A percentile compares a stretch with the other conserved stretches of the same genome.
Evolutionary conservation across 805 yeast species (phyloP).

Genomic region (Candida succiphila): DNA sequence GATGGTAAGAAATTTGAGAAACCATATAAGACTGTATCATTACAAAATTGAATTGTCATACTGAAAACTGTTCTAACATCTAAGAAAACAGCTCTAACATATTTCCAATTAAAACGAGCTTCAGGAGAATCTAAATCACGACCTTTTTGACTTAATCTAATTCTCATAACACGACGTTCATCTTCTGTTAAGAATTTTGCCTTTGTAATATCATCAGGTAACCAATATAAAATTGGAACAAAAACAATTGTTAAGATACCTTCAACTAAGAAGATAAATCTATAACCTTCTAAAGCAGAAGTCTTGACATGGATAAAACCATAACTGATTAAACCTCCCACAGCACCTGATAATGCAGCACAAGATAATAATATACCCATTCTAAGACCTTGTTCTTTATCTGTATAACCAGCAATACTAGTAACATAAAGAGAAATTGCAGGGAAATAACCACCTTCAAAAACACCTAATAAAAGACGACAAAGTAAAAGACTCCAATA

Average conservation of each 20-base stretch:
- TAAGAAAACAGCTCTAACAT: conserved; percentile 2
- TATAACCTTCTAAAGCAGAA: conserved; percentile 16
- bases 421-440: conserved; percentile 9
- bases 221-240: conserved; percentile 9
- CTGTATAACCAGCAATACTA: conserved; percentile 8
- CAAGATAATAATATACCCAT: conserved; percentile 11
- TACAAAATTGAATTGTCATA: conserved; percentile 7
- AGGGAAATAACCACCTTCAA: conserved; percentile 32
- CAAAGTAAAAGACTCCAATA: conserved; percentile 30
- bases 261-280: conserved; percentile 19
- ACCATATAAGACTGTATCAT: conserved; percentile 8
- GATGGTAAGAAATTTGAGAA: conserved; percentile 10
- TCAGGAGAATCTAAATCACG: conserved; percentile 3
- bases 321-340: conserved; percentile 11
- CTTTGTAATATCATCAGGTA: conserved; percentile 27
- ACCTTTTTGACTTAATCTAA: conserved; percentile 7
- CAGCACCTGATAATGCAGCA: conserved; percentile 9
- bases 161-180: conserved; percentile 20
- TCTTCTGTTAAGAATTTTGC: conserved; percentile 7
- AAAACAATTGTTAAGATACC: conserved; percentile 26
- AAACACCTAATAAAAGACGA: conserved; percentile 28
- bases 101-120: conserved; percentile 5
- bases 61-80: conserved; percentile 8
- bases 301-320: conserved; percentile 8
- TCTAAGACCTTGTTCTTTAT: conserved; percentile 7